Percentiles rank a stretch among this genome's conserved stretches.
phyloP scores from a whole-genome alignment of 1,284 basidiomycete species.

The Leccinum subrobustum region DNA sequence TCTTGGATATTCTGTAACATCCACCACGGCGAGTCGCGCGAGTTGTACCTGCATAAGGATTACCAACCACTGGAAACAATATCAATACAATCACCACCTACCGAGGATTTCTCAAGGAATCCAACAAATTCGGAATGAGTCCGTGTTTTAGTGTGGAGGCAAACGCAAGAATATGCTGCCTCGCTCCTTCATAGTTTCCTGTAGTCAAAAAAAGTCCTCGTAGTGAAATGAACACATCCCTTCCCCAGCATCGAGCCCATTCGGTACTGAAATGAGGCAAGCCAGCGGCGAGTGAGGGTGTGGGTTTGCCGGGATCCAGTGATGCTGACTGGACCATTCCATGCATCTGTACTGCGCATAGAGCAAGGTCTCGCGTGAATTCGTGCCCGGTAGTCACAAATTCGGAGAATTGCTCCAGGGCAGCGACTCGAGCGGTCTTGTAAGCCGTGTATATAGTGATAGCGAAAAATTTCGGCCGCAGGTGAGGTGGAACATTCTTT shows the following conservation, averaged over 20 bases:
- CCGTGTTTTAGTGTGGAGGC: constrained; percentile 86
- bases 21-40: constrained; percentile 95
- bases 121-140: constrained; percentile 89
- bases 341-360: constrained; percentile 90
- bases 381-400: constrained; percentile 81
- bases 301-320: constrained; percentile 65
- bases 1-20: constrained; percentile 99
- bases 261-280: constrained; percentile 88
- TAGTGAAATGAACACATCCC: constrained; percentile 93
- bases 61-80: background rate
- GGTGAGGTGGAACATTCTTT: constrained; percentile 71
- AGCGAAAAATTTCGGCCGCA: constrained; percentile 93
- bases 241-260: constrained; percentile 97
- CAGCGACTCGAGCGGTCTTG: constrained; percentile 80
- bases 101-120: constrained; percentile 82
- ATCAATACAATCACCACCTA: constrained; percentile 38
- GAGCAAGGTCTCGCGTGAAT: constrained; percentile 87
- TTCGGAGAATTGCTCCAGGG: constrained; percentile 83
- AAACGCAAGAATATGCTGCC: constrained; percentile 86
- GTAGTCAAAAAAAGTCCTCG: constrained; percentile 91
- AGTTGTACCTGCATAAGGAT: constrained; percentile 68
- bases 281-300: constrained; percentile 89
- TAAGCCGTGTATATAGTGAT: constrained; percentile 87
- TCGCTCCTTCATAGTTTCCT: constrained; percentile 84
- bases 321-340: constrained; percentile 88